Evolutionary conservation across 2,329 filamentous ascomycete species (phyloP).

Genomic region (Salinomyces thailandicus): DNA sequence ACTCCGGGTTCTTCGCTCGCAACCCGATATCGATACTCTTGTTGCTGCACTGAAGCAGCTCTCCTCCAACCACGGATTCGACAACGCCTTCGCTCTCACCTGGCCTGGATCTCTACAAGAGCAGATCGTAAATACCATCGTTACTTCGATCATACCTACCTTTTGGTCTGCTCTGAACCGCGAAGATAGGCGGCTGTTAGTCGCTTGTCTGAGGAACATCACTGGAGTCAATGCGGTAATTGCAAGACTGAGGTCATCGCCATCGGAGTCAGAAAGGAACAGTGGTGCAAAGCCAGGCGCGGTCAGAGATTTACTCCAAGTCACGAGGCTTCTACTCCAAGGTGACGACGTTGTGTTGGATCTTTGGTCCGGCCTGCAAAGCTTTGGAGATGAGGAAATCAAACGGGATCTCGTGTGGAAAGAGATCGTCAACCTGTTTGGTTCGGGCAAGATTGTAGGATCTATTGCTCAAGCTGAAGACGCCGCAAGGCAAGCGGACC

Average conservation of each 20-base stretch:
- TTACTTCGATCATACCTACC: slow-evolving; percentile 65
- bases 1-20: slow-evolving; percentile 30
- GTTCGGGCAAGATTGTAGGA: slow-evolving; percentile 50
- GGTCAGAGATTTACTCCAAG: slow-evolving; percentile 30
- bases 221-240: slow-evolving; percentile 68
- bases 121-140: slow-evolving; percentile 64
- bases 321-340: slow-evolving; percentile 35
- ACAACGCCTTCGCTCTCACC: slow-evolving; percentile 44
- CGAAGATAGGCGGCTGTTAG: slow-evolving; percentile 41
- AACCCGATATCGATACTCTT: slow-evolving; percentile 29
- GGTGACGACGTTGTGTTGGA: slow-evolving; percentile 32
- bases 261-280: background rate
- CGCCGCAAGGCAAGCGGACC: slow-evolving; percentile 29
- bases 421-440: slow-evolving; percentile 49
- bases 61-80: slow-evolving; percentile 5
- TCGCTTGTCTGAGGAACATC: slow-evolving; percentile 59
- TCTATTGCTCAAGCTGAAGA: slow-evolving; percentile 50
- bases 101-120: slow-evolving; percentile 57
- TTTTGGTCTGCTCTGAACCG: slow-evolving; percentile 60
- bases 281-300: background rate
- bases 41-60: slow-evolving; percentile 11
- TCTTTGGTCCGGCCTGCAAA: slow-evolving; percentile 28
- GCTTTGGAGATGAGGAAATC: background rate
- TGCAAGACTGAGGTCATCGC: slow-evolving; percentile 47
- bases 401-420: slow-evolving; percentile 51